phyloP scores from a whole-genome alignment of 257 asterid genomes.

The Anisodus acutangulus region DNA sequence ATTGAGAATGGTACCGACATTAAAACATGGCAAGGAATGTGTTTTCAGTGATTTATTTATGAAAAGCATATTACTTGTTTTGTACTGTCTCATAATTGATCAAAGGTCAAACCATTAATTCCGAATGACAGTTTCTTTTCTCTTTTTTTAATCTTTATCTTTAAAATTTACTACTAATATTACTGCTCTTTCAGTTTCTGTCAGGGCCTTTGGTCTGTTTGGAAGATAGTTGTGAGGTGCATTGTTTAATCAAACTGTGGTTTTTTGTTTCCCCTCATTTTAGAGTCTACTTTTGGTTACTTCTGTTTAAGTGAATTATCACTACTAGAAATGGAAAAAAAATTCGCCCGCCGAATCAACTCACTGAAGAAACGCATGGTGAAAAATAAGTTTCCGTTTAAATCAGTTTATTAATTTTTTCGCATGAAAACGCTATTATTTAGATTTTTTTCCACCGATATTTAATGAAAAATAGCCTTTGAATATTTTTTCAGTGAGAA shows the following conservation, averaged over 20 bases:
- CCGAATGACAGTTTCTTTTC: background rate
- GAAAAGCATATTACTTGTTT: background rate
- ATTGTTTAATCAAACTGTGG: background rate
- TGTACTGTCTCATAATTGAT: constrained; percentile 32
- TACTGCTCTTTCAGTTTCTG: background rate
- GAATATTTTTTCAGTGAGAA: too few relatives aligned
- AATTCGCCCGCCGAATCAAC: too few relatives aligned
- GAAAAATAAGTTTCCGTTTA: too few relatives aligned
- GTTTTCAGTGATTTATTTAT: constrained; percentile 41
- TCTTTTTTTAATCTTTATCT: background rate
- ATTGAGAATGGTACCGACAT: constrained; percentile 55
- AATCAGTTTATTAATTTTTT: too few relatives aligned
- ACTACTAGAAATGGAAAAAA: too few relatives aligned
- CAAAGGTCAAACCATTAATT: constrained; percentile 18
- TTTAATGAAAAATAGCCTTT: too few relatives aligned
- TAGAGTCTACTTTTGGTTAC: too few relatives aligned
- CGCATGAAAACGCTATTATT: too few relatives aligned
- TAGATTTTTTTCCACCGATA: too few relatives aligned
- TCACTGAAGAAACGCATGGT: too few relatives aligned
- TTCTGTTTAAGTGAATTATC: too few relatives aligned
- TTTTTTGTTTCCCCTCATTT: too few relatives aligned
- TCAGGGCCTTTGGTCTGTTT: background rate
- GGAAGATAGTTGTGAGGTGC: background rate
- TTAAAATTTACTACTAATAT: background rate
- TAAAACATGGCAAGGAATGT: constrained; percentile 67